Conservation (phyloP, 2,329 filamentous ascomycete genomes). For the Anisogramma anomala region DNA sequence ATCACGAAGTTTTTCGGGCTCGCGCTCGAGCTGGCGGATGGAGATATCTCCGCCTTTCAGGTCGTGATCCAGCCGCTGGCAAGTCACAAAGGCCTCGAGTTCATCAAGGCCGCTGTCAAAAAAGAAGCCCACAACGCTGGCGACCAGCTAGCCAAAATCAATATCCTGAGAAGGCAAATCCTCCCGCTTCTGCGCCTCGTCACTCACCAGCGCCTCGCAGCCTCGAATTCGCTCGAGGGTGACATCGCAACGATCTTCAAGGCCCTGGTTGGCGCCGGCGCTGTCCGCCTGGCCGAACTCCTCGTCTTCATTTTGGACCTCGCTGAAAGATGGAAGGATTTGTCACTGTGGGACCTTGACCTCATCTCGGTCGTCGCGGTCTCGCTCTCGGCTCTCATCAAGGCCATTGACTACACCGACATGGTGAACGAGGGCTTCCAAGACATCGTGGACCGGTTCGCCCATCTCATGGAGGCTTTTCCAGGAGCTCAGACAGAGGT, state of each 20-base stretch:
- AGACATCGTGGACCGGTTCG: neutral
- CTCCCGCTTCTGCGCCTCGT: conserved; percentile 26
- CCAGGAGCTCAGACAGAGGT: neutral
- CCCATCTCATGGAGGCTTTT: neutral
- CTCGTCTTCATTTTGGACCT: conserved; percentile 21
- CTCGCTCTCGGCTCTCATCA: conserved; percentile 14
- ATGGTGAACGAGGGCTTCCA: conserved; percentile 13
- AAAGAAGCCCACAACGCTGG: neutral
- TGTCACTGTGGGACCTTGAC: conserved; percentile 5
- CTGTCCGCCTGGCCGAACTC: conserved; percentile 19
- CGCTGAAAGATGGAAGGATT: neutral
- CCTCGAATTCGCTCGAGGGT: conserved; percentile 29
- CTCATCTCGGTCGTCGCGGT: conserved; percentile 11
- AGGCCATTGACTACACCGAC: conserved; percentile 15
- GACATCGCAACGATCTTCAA: conserved; percentile 26
- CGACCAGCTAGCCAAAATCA: neutral
- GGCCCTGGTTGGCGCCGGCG: conserved; percentile 25
- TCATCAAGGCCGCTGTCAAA: conserved; percentile 3
- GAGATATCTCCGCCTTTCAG: conserved; percentile 21
- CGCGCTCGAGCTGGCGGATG: conserved; percentile 21
- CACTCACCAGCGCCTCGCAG: conserved; percentile 24
- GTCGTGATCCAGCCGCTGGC: conserved; percentile 16
- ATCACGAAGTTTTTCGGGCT: conserved; percentile 20
- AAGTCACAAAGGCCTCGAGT: conserved; percentile 11
- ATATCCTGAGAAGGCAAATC: conserved; percentile 15